Evolutionary conservation across 1,284 basidiomycete species (phyloP).

Genomic region (Ustilago bromivora): DNA sequence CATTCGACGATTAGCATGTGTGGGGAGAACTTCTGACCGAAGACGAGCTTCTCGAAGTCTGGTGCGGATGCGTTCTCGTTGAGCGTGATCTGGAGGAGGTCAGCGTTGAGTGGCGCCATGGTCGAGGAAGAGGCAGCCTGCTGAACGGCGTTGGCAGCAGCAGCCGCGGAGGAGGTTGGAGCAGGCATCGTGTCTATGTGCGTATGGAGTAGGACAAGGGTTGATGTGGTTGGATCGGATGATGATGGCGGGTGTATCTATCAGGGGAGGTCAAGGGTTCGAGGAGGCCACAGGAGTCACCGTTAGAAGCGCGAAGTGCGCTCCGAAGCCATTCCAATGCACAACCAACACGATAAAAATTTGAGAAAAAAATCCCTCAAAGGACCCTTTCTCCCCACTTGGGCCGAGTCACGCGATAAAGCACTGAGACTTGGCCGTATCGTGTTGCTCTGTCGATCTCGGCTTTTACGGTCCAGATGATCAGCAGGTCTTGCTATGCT

Average conservation of each 20-base stretch:
- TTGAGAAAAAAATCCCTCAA: constrained; percentile 5
- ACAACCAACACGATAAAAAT: constrained; percentile 3
- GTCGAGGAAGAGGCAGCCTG: constrained; percentile 33
- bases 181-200: constrained; percentile 22
- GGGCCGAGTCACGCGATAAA: constrained; percentile 1
- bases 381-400: not conserved
- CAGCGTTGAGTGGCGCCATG: constrained; percentile 47
- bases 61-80: constrained; percentile 40
- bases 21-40: constrained; percentile 78
- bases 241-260: not conserved
- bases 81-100: constrained; percentile 46
- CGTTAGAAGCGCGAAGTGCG: constrained; percentile 22
- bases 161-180: constrained; percentile 21
- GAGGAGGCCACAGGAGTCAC: constrained; percentile 5
- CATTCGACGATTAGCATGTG: constrained; percentile 93
- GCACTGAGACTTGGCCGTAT: not conserved
- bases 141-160: constrained; percentile 12
- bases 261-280: not conserved
- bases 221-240: not conserved
- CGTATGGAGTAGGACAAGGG: not conserved
- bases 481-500: not conserved
- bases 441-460: not conserved
- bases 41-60: constrained; percentile 71
- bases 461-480: constrained; percentile 5
- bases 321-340: constrained; percentile 2